Evolutionary conservation across 2,329 filamentous ascomycete genomes (phyloP).

Genomic region (Beauveria sp.): DNA sequence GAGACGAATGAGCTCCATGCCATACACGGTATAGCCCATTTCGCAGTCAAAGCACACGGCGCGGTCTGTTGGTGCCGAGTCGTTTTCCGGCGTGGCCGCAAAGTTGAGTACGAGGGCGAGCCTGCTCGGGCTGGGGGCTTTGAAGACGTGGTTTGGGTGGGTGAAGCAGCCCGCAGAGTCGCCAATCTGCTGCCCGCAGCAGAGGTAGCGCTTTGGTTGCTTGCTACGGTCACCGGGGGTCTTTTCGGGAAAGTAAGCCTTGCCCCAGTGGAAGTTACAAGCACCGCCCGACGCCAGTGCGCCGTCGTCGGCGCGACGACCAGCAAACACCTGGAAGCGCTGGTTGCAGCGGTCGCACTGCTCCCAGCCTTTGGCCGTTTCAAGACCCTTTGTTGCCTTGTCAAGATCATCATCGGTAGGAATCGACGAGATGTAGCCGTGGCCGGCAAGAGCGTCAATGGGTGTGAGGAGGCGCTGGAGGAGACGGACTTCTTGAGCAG

Average conservation of each 20-base stretch:
- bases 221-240: conserved; percentile 47
- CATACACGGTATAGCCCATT: conserved; percentile 89
- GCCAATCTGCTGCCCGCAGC: conserved; percentile 70
- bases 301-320: conserved; percentile 68
- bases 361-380: conserved; percentile 69
- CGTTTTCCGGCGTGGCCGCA: conserved; percentile 64
- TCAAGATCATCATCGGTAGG: conserved; percentile 61
- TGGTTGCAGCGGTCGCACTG: conserved; percentile 78
- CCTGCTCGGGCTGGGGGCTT: conserved; percentile 65
- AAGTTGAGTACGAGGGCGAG: conserved; percentile 77
- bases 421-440: conserved; percentile 66
- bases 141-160: conserved; percentile 75
- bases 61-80: conserved; percentile 38
- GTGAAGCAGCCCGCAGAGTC: conserved; percentile 68
- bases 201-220: conserved; percentile 60
- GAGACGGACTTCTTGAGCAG: conserved; percentile 59
- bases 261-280: conserved; percentile 78
- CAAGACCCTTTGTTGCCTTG: conserved; percentile 56
- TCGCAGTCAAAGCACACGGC: conserved; percentile 91
- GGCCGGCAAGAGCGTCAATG: conserved; percentile 52
- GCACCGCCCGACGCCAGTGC: conserved; percentile 66
- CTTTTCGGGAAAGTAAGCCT: conserved; percentile 50
- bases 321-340: conserved; percentile 88
- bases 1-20: conserved; percentile 81
- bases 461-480: conserved; percentile 56